Percentiles rank a stretch among this genome's conserved stretches.
Evolutionary conservation across 352 stramenopile genomes (phyloP).

Genomic region (Globisporangium cylindrosporum): DNA sequence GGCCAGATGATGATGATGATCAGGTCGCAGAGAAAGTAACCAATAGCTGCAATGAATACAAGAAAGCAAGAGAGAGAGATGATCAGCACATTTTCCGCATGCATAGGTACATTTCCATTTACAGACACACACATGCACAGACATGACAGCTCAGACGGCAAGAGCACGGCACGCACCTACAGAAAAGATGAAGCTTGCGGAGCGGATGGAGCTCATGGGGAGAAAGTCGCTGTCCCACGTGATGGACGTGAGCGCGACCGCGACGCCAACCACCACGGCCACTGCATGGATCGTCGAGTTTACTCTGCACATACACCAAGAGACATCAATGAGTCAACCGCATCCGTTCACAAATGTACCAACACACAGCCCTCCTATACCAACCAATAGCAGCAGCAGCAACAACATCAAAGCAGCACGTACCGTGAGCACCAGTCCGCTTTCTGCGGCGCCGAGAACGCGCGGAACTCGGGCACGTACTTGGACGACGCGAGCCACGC

Average conservation of each 20-base stretch:
- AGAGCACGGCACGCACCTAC: constrained; percentile 38
- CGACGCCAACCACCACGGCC: constrained; percentile 59
- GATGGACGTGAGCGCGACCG: constrained; percentile 61
- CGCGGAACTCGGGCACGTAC: constrained; percentile 54
- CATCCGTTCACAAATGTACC: neutral
- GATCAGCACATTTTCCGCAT: neutral
- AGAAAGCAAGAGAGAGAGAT: constrained; percentile 5
- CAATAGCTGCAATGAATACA: constrained; percentile 47
- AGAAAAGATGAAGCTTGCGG: constrained; percentile 81
- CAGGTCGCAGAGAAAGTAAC: constrained; percentile 78
- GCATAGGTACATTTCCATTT: neutral
- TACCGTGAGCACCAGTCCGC: constrained; percentile 82
- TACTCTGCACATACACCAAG: constrained; percentile 33
- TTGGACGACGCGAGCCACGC: constrained; percentile 60
- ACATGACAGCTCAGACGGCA: neutral
- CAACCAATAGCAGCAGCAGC: neutral
- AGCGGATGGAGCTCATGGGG: constrained; percentile 69
- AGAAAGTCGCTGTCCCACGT: constrained; percentile 60
- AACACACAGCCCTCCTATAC: neutral
- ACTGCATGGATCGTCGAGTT: constrained; percentile 80
- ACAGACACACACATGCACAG: neutral
- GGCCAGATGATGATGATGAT: constrained; percentile 81
- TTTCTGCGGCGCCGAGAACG: constrained; percentile 64
- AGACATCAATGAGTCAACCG: neutral
- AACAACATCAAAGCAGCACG: constrained; percentile 9